These are phyloP conservation scores for Microbotryomycetes sp. DNA, from an alignment of 1,284 basidiomycete genomes.

Conservation along the genomic window DNA sequence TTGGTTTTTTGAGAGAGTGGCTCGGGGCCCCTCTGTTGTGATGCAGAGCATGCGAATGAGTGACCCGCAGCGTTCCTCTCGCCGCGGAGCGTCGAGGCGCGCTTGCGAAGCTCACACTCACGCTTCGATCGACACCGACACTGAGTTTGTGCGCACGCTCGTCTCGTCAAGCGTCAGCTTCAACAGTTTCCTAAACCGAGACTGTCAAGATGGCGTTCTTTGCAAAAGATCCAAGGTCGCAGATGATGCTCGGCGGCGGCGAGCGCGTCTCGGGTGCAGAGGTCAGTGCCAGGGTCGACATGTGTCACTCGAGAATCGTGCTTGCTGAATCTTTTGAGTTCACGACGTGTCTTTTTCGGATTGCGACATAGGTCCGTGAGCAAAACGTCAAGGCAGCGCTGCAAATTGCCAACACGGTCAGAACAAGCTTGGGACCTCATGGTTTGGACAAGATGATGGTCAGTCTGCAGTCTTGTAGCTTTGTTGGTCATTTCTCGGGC, in stretches of 20 bases:
- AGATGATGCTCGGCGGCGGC: constrained; percentile 32
- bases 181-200: no score
- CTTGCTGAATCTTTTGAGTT: neutral
- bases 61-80: no score
- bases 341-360: neutral
- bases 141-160: no score
- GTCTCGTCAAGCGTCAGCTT: no score
- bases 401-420: constrained; percentile 95
- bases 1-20: no score
- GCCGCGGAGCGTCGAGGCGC: no score
- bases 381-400: constrained; percentile 79
- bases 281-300: neutral
- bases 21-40: no score
- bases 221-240: constrained; percentile 30
- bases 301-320: neutral
- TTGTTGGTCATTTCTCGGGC: neutral
- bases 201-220: constrained; percentile 24
- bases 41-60: no score
- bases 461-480: neutral
- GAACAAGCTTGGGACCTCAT: constrained; percentile 90
- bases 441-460: constrained; percentile 64
- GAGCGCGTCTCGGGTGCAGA: constrained; percentile 29
- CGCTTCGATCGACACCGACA: no score
- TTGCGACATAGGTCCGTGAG: constrained; percentile 29
- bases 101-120: no score